Conservation (phyloP, 2,329 filamentous ascomycete species). For the Fusarium coffeatum region DNA sequence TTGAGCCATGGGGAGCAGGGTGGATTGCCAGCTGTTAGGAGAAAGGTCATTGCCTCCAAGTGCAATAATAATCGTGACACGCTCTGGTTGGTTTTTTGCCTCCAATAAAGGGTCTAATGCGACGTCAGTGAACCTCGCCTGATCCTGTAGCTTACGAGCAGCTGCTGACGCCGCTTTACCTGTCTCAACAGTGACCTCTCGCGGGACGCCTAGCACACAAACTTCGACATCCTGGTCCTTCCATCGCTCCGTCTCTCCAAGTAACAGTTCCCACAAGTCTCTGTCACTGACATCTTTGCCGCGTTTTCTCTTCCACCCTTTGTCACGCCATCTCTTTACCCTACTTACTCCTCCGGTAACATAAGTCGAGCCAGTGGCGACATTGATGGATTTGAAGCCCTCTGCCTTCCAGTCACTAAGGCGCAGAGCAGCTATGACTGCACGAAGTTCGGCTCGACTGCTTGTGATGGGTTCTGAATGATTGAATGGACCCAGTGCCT, state of each 20-base stretch:
- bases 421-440: not conserved
- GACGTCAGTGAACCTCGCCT: not conserved
- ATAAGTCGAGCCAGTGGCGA: not conserved
- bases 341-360: no score
- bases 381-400: rapidly evolving
- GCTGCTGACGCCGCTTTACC: not conserved
- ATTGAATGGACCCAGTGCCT: not conserved
- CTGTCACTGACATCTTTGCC: not conserved
- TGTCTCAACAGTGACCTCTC: not conserved
- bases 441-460: not conserved
- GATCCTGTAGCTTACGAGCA: not conserved
- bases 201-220: not conserved
- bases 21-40: no score
- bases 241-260: not conserved
- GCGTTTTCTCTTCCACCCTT: no score
- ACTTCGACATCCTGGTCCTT: rapidly evolving
- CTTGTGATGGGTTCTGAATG: not conserved
- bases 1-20: no score
- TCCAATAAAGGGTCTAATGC: not conserved
- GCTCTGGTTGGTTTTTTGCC: not conserved
- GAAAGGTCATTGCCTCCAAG: not conserved
- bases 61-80: not conserved
- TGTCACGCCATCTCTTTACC: no score
- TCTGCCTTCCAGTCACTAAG: not conserved
- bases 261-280: not conserved